Evolutionary conservation across 768 basidiomycete genomes (phyloP), one percentile per base, ranked within the genome.

Genomic region (Gyrodon lividus): DNA sequence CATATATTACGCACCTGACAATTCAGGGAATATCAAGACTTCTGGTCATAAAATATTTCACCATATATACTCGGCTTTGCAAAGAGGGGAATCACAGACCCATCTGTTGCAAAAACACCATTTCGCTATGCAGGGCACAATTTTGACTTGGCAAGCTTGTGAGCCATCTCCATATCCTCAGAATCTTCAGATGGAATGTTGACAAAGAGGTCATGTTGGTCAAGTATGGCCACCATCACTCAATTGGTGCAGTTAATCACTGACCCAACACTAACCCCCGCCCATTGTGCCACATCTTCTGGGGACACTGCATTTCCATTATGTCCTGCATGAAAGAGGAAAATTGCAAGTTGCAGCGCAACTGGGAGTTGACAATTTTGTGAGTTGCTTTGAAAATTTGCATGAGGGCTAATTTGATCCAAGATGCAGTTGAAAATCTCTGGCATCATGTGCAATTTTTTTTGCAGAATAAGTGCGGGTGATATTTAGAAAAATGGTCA

Each of bases 331-430:
- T 54, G 34, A 30, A 45, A 57, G 23, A 66, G 46, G 8, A 60
- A 50, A 6, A 68, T 64, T n/a, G 64, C 67, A 13, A 72, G 62
- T 46, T 70, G 69, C 5, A 52, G 45, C 7, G 62, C 58, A 37
- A 69, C 54, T 0, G 64, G 60, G n/a, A n/a, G n/a, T n/a, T n/a
- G n/a, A n/a, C n/a, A n/a, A n/a, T n/a, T n/a, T n/a, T n/a, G n/a
- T n/a, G n/a, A n/a, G n/a, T n/a, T n/a, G n/a, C n/a, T n/a, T n/a
- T n/a, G n/a, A n/a, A n/a, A n/a, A n/a, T n/a, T n/a, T n/a, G n/a
- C n/a, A n/a, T n/a, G n/a, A n/a, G n/a, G n/a, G n/a, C n/a, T n/a
- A n/a, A n/a, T n/a, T n/a, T n/a, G n/a, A n/a, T n/a, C n/a, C n/a
- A n/a, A n/a, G n/a, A n/a, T n/a, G n/a, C n/a, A n/a, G n/a, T n/a